Conservation (phyloP, 2,329 filamentous ascomycete genomes). For the Fusarium paranaense region DNA sequence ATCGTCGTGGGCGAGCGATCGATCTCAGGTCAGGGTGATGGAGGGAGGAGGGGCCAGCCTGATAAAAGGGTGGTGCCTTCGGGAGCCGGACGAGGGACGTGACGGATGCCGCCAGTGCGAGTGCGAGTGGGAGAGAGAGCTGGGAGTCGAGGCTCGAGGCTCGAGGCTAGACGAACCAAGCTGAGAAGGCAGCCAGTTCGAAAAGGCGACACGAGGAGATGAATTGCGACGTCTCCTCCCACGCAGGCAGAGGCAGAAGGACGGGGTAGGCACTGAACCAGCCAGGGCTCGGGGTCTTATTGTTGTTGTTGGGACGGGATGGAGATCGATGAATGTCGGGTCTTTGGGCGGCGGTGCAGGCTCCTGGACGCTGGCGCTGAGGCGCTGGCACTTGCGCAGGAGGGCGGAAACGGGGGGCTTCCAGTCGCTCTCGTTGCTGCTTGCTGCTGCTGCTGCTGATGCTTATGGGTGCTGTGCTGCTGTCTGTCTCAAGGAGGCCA, state of each 20-base stretch:
- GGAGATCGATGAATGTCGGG: conserved; percentile 2
- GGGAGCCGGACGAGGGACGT: conserved; percentile 29
- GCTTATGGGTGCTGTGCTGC: neutral
- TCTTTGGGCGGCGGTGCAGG: conserved; percentile 31
- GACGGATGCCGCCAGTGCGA: conserved; percentile 26
- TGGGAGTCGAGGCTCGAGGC: conserved; percentile 15
- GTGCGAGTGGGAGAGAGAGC: conserved; percentile 9
- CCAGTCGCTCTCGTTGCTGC: conserved; percentile 32
- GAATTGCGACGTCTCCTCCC: conserved; percentile 38
- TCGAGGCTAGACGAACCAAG: conserved; percentile 17
- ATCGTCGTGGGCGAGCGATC: conserved; percentile 28
- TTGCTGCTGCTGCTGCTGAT: conserved; percentile 8
- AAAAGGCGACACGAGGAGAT: conserved; percentile 26
- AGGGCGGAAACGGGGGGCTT: conserved; percentile 25
- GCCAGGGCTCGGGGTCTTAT: conserved; percentile 43
- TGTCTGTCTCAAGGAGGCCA: conserved; percentile 11
- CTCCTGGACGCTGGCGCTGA: conserved; percentile 37
- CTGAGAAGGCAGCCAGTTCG: conserved; percentile 25
- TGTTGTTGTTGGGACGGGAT: conserved; percentile 33
- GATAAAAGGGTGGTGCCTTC: conserved; percentile 35
- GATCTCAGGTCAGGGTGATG: conserved; percentile 3
- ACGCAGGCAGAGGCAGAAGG: conserved; percentile 29
- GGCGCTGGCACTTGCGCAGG: conserved; percentile 40
- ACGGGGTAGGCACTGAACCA: conserved; percentile 44
- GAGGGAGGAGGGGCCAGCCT: conserved; percentile 37